Evolutionary conservation across 1,284 basidiomycete genomes (phyloP), one percentile per base, ranked within the genome.

Genomic region (Cystobasidium pallidum): DNA sequence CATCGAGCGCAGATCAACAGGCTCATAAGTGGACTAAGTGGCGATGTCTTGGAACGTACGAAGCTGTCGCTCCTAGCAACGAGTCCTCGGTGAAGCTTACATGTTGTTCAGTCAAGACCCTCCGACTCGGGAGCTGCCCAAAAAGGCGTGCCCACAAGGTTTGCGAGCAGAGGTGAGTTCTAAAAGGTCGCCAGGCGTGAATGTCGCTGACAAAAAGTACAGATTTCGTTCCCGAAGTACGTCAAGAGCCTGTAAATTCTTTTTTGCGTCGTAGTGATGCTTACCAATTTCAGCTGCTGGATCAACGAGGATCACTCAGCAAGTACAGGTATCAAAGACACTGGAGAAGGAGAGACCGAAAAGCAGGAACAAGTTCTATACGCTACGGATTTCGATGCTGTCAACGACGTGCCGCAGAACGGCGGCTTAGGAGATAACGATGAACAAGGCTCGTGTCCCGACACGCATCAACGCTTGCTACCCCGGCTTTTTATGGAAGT

Each of bases 401-500:
- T 32, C 24, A 28, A 57, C n/a, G 19, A 57, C 54, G 54, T 28
- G 26, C 51, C 51, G 51, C 21, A 54, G 13, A 28, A 28, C 26
- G 28, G 28, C 19, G 54, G 32, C 15, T n/a, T n/a, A 36, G 32
- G 54, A 3, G 54, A 57, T 34, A 57, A 57, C 30, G 54, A n/a
- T 24, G 32, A 11, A n/a, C 30, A 57, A 28, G 54, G 54, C 19
- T 19, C 19, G 17, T 57, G 54, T n/a, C 28, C 54, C 19, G 30
- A 13, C 54, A 36, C 28, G n/a, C 54, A 57, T 21, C 28, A 32
- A 57, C 28, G 28, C 30, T 11, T 57, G 32, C 54, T 57, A 4
- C 54, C 54, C 13, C 54, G 28, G 3, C 32, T 57, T 17, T 57
- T 57, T 21, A 57, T 57, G 54, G 54, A 57, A 36, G 32, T 57